Evolutionary conservation across 495 filamentous ascomycete species (phyloP).

Genomic region (Neurospora sp.): DNA sequence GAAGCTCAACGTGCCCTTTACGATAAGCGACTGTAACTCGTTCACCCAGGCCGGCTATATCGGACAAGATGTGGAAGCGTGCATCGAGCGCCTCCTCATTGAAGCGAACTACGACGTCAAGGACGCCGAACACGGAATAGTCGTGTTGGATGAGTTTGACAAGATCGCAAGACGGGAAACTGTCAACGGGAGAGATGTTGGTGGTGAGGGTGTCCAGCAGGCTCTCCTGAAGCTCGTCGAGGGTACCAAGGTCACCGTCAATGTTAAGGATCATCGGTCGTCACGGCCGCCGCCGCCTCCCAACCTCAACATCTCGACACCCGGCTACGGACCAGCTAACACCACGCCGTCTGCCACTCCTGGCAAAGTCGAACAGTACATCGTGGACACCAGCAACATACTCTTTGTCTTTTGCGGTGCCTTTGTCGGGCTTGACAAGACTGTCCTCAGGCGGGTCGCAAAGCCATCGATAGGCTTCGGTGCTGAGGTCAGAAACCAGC

Average conservation of each 20-base stretch:
- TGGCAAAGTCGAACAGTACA: slow-evolving; percentile 75
- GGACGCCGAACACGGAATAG: slow-evolving; percentile 81
- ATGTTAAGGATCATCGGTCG: slow-evolving; percentile 69
- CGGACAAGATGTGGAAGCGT: slow-evolving; percentile 89
- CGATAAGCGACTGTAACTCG: slow-evolving; percentile 93
- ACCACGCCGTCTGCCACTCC: slow-evolving; percentile 28
- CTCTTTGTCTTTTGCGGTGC: slow-evolving; percentile 94
- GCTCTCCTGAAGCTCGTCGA: slow-evolving; percentile 92
- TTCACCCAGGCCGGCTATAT: slow-evolving; percentile 98
- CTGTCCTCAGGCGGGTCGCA: slow-evolving; percentile 73
- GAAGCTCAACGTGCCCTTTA: slow-evolving; percentile 82
- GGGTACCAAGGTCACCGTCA: slow-evolving; percentile 83
- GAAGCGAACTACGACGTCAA: slow-evolving; percentile 85
- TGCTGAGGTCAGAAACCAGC: slow-evolving; percentile 55
- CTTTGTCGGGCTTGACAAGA: slow-evolving; percentile 86
- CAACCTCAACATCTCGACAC: slow-evolving; percentile 24
- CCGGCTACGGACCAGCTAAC: slow-evolving; percentile 24
- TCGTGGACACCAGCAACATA: slow-evolving; percentile 89
- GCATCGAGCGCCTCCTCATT: slow-evolving; percentile 79
- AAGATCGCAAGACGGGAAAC: slow-evolving; percentile 66
- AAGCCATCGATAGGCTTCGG: slow-evolving; percentile 90
- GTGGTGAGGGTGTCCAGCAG: slow-evolving; percentile 92
- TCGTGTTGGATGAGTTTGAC: slow-evolving; percentile 93
- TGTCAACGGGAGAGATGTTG: slow-evolving; percentile 61
- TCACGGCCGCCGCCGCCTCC: slow-evolving; percentile 30